Base-by-base conservation (phyloP, 768 basidiomycete genomes). In the Cystofilobasidium capitatum region DNA sequence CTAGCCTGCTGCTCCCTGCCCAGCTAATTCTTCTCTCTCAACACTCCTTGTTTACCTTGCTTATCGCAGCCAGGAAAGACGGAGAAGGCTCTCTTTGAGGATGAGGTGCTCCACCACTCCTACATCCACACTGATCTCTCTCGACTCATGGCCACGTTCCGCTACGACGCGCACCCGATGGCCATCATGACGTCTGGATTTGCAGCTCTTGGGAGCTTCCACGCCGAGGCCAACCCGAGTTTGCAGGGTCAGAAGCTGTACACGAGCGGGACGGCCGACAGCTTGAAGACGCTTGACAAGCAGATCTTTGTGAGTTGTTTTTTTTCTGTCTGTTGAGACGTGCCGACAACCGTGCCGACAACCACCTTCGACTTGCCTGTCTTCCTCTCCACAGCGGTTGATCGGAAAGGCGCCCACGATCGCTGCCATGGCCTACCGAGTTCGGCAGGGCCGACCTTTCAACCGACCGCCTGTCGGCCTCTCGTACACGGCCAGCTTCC, bases 361-460 rank as follows among this genome's bases (percentile, higher is more conserved):
- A 13, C 44, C n/a, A 13, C 13, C 44, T 13, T n/a, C 44, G 14
- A 14, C n/a, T 45, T 45, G 44, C 44, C n/a, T n/a, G n/a, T n/a
- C n/a, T n/a, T n/a, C n/a, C n/a, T n/a, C n/a, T n/a, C n/a, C n/a
- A n/a, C n/a, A n/a, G n/a, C 26, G 67, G 5, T 17, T 69, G 22
- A 63, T 69, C 36, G 67, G 67, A 2, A 69, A 69, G 33, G 67
- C 67, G 33, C 55, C 67, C 16, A 69, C 67, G 22, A 31, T 69
- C 10, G 67, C 67, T 24, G 61, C 67, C 3, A 92, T 93, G 90
- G 91, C 91, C 0, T 94, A 92, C 76, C 89, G 91, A 36, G 83
- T 93, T 39, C 86, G 91, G 45, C 89, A 91, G 79, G 91, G 91
- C 40, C 83, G 91, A 66, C 85, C 88, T 58, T 93, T 94, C 73